A percentile compares a stretch with the other conserved stretches of the same genome.
Conservation (phyloP, 441 rosid genomes). For the Viola pubescens region DNA sequence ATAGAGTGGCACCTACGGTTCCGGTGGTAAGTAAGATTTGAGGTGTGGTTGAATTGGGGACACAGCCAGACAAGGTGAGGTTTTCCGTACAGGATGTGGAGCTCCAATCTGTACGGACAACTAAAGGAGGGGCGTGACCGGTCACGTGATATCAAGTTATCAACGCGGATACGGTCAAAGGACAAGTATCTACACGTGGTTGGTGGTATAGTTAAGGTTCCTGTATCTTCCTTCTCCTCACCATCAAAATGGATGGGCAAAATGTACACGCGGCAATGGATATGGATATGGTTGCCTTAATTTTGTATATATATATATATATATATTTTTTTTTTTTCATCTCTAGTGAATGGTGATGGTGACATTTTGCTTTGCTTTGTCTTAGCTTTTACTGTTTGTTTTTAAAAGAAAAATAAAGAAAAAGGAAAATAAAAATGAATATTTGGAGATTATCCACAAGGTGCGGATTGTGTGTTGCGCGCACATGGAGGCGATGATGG, state of each 20-base stretch:
- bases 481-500: too few species aligned
- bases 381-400: constrained; percentile 2
- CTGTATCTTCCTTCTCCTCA: constrained; percentile 10
- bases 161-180: neutral
- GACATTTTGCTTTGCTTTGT: constrained; percentile 8
- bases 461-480: too few species aligned
- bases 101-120: constrained; percentile 7
- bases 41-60: neutral
- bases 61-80: neutral
- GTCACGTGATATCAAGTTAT: constrained; percentile 16
- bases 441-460: too few species aligned
- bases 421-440: neutral
- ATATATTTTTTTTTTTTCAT: too few species aligned
- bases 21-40: neutral
- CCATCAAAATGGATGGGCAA: neutral
- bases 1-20: neutral
- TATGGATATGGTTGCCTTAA: too few species aligned
- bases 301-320: too few species aligned
- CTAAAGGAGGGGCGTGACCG: neutral
- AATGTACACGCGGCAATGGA: too few species aligned
- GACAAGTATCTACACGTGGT: constrained; percentile 13
- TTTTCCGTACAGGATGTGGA: constrained; percentile 10
- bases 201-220: constrained; percentile 15
- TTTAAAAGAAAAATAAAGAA: too few species aligned
- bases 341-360: constrained; percentile 8